Conservation (phyloP, 169 alveolate genomes). For the Plasmodium yoelii region DNA sequence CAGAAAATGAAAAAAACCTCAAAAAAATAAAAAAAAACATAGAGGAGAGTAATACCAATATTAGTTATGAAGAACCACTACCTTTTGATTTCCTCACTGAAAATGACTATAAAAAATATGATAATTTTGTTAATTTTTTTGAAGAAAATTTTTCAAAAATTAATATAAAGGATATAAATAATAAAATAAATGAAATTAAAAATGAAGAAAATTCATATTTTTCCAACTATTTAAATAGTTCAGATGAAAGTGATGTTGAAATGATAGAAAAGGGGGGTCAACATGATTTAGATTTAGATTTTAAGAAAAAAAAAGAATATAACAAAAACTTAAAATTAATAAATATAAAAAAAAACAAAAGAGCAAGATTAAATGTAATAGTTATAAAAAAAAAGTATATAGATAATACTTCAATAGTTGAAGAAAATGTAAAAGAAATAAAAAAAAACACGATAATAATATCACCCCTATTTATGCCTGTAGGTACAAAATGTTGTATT, state of each 20-base stretch:
- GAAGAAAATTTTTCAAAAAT: constrained; percentile 25
- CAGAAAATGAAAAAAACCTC: background rate
- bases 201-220: background rate
- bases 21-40: constrained; percentile 1
- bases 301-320: constrained; percentile 1
- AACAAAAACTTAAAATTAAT: constrained; percentile 80
- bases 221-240: constrained; percentile 38
- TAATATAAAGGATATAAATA: constrained; percentile 37
- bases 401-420: constrained; percentile 37
- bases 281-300: background rate
- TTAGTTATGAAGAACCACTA: constrained; percentile 29
- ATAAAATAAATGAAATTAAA: background rate
- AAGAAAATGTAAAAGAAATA: constrained; percentile 92
- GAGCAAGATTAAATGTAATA: constrained; percentile 53
- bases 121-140: constrained; percentile 31
- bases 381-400: constrained; percentile 39
- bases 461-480: constrained; percentile 99
- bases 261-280: background rate
- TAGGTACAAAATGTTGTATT: constrained; percentile 97
- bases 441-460: constrained; percentile 95
- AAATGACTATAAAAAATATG: constrained; percentile 10
- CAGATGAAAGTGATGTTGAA: constrained; percentile 18
- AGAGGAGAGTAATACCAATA: background rate
- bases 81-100: constrained; percentile 18
- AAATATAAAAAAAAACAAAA: constrained; percentile 75